phyloP scores from a whole-genome alignment of 805 yeast species.

The Candida boidinii region DNA sequence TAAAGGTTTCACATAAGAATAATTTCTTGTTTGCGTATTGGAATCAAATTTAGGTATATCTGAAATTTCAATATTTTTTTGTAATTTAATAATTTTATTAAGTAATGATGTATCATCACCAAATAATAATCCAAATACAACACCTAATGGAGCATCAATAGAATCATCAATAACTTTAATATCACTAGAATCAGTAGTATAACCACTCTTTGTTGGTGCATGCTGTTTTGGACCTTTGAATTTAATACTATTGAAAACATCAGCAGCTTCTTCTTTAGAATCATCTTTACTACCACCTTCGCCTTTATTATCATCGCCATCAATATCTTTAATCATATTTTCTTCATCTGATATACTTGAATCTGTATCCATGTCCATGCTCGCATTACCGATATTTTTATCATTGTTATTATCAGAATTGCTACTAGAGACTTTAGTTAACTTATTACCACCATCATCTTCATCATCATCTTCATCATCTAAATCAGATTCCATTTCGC shows the following conservation, averaged over 20 bases:
- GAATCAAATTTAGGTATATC: slow-evolving; percentile 31
- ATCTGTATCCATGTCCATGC: slow-evolving; percentile 19
- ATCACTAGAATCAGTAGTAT: slow-evolving; percentile 39
- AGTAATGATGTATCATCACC: slow-evolving; percentile 47
- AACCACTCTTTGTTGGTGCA: slow-evolving; percentile 28
- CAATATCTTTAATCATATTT: slow-evolving; percentile 23
- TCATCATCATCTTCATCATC: not conserved
- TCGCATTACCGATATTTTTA: slow-evolving; percentile 5
- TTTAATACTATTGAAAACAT: slow-evolving; percentile 29
- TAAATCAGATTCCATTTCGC: not conserved
- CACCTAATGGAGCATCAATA: slow-evolving; percentile 58
- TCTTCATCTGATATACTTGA: slow-evolving; percentile 21
- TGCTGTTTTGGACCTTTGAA: slow-evolving; percentile 30
- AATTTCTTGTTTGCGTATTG: slow-evolving; percentile 33
- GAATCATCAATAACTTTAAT: slow-evolving; percentile 45
- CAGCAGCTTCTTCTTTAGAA: slow-evolving; percentile 13
- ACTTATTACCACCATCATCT: no score
- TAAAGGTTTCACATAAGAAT: slow-evolving; percentile 55
- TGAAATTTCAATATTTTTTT: slow-evolving; percentile 55
- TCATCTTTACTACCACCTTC: no score
- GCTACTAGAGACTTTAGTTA: no score
- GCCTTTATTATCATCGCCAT: slow-evolving; percentile 8
- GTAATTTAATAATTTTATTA: slow-evolving; percentile 40
- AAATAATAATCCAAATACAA: slow-evolving; percentile 47
- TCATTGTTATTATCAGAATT: slow-evolving; percentile 15